Conservation (phyloP, 257 asterid species). For the Linaria vulgaris region DNA sequence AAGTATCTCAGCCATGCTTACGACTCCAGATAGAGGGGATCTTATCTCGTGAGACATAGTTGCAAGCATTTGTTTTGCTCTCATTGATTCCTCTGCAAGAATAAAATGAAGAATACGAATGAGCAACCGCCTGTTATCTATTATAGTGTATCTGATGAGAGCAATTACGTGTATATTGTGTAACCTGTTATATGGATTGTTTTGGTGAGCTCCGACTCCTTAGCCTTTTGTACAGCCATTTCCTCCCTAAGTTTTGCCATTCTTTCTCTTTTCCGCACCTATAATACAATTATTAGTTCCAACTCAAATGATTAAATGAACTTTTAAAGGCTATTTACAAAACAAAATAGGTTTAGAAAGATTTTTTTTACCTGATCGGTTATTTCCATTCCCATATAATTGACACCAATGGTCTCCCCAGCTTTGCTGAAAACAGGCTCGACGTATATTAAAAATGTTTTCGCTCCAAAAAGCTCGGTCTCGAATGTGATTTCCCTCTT, state of each 20-base stretch:
- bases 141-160: background rate
- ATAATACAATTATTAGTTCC: background rate
- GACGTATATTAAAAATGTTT: conserved; percentile 74
- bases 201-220: conserved; percentile 89
- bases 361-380: conserved; percentile 68
- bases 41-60: conserved; percentile 97
- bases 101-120: background rate
- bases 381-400: conserved; percentile 95
- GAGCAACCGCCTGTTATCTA: conserved; percentile 13
- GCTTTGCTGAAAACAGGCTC: conserved; percentile 92
- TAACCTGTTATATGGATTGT: conserved; percentile 86
- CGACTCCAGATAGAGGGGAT: conserved; percentile 90
- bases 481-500: conserved; percentile 92
- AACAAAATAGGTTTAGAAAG: conserved; percentile 1
- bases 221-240: conserved; percentile 90
- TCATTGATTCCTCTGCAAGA: conserved; percentile 83
- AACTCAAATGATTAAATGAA: background rate
- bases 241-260: conserved; percentile 88
- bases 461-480: conserved; percentile 75
- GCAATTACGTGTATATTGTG: background rate
- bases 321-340: background rate
- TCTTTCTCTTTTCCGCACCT: conserved; percentile 80
- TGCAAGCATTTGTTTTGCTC: conserved; percentile 95
- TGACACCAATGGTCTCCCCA: conserved; percentile 81
- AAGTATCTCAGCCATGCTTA: conserved; percentile 90